phyloP scores from a whole-genome alignment of 2,329 filamentous ascomycete species.

The Truncatella angustata region DNA sequence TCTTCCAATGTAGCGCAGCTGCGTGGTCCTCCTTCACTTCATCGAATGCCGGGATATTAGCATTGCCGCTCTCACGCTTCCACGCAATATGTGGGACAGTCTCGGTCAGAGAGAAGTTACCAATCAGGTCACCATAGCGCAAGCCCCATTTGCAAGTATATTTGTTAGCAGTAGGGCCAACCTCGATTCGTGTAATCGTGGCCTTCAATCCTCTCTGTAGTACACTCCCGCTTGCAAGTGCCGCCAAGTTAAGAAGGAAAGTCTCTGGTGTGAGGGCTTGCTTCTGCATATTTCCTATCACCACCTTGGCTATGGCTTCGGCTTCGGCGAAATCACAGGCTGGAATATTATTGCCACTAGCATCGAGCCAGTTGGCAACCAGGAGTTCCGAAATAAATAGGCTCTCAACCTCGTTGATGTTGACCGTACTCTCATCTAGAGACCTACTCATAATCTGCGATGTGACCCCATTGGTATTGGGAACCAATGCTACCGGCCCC shows the following conservation, averaged over 20 bases:
- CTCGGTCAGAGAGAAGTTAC: slow-evolving; percentile 52
- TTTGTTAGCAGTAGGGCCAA: slow-evolving; percentile 36
- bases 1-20: slow-evolving; percentile 45
- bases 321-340: slow-evolving; percentile 51
- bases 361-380: slow-evolving; percentile 51
- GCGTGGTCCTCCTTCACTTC: slow-evolving; percentile 17
- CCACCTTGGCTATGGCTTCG: slow-evolving; percentile 49
- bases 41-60: slow-evolving; percentile 11
- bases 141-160: slow-evolving; percentile 57
- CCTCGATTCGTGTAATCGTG: slow-evolving; percentile 43
- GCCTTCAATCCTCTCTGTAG: slow-evolving; percentile 43
- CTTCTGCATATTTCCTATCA: slow-evolving; percentile 52
- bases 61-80: slow-evolving; percentile 28
- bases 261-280: slow-evolving; percentile 50
- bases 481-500: not conserved
- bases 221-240: slow-evolving; percentile 51
- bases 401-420: slow-evolving; percentile 55
- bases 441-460: slow-evolving; percentile 20
- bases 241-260: slow-evolving; percentile 59
- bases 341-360: slow-evolving; percentile 39
- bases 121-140: slow-evolving; percentile 50
- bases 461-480: not conserved
- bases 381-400: slow-evolving; percentile 52
- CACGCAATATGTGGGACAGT: slow-evolving; percentile 42
- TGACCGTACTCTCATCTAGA: slow-evolving; percentile 45